Evolutionary conservation across 805 yeast species (phyloP).

Genomic region (Zygosaccharomyces kombuchaensis): DNA sequence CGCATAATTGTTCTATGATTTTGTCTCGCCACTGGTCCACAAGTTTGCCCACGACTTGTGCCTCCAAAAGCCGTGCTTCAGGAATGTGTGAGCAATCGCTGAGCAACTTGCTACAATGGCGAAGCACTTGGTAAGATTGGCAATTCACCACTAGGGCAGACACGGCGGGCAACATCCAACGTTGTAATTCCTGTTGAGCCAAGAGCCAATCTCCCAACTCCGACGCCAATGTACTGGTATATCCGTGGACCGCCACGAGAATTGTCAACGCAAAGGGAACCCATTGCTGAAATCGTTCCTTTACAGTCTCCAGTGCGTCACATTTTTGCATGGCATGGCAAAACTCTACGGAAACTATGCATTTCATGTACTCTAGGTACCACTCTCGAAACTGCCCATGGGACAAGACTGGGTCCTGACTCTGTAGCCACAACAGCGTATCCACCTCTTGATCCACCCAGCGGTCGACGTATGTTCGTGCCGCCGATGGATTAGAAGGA

Average conservation of each 20-base stretch:
- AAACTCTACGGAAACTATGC: conserved; percentile 11
- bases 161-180: conserved; percentile 21
- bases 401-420: conserved; percentile 18
- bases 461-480: conserved; percentile 5
- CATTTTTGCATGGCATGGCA: conserved; percentile 10
- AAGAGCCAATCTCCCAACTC: conserved; percentile 20
- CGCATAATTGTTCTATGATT: conserved; percentile 23
- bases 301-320: conserved; percentile 10
- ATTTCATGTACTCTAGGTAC: conserved; percentile 18
- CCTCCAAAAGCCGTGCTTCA: conserved; percentile 6
- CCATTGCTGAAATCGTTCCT: conserved; percentile 12
- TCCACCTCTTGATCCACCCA: conserved; percentile 15
- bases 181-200: conserved; percentile 8
- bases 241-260: conserved; percentile 15
- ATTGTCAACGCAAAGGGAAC: conserved; percentile 13
- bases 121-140: conserved; percentile 13
- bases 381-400: conserved; percentile 16
- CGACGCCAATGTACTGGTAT: conserved; percentile 9
- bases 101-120: conserved; percentile 24
- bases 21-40: conserved; percentile 28
- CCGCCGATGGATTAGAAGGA: neutral
- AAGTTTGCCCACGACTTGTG: conserved; percentile 22
- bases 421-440: conserved; percentile 16
- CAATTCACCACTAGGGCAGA: conserved; percentile 17
- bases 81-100: conserved; percentile 3